Conservation (phyloP, 345 rosid species). For the Lumnitzera racemosa region DNA sequence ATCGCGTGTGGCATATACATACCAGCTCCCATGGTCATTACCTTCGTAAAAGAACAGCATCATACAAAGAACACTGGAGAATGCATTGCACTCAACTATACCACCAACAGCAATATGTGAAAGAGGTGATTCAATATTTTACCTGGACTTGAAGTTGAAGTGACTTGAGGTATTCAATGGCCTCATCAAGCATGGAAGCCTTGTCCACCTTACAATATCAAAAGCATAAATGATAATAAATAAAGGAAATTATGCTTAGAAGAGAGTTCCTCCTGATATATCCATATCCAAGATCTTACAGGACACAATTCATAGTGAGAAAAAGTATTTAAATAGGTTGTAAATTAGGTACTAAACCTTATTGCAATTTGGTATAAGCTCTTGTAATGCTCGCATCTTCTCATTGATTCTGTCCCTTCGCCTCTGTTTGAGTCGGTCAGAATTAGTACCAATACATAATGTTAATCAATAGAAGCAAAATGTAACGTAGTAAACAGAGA, state of each 20-base stretch:
- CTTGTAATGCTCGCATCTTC: slow-evolving; percentile 93
- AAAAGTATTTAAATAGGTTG: too few relatives aligned
- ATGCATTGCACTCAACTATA: background rate
- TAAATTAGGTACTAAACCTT: slow-evolving; percentile 32
- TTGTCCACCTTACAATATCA: slow-evolving; percentile 62
- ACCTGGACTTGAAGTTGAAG: slow-evolving; percentile 94
- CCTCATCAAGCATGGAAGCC: slow-evolving; percentile 97
- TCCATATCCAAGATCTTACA: too few relatives aligned
- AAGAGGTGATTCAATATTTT: slow-evolving; percentile 6
- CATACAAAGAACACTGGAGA: background rate
- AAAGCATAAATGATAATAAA: slow-evolving; percentile 15
- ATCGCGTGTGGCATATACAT: slow-evolving; percentile 71
- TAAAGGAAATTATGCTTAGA: background rate
- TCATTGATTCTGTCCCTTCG: slow-evolving; percentile 90
- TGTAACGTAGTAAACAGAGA: background rate
- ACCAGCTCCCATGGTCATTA: slow-evolving; percentile 82
- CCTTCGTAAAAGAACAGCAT: slow-evolving; percentile 29
- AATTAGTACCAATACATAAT: slow-evolving; percentile 10
- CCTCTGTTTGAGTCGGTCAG: slow-evolving; percentile 38
- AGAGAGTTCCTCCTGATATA: too few relatives aligned
- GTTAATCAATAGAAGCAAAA: slow-evolving; percentile 2
- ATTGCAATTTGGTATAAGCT: slow-evolving; percentile 89
- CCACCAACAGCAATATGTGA: background rate
- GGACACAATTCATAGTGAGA: too few relatives aligned
- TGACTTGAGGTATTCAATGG: slow-evolving; percentile 79